phyloP scores from a whole-genome alignment of 2,329 filamentous ascomycete genomes.

The Colletotrichum plurivorum region DNA sequence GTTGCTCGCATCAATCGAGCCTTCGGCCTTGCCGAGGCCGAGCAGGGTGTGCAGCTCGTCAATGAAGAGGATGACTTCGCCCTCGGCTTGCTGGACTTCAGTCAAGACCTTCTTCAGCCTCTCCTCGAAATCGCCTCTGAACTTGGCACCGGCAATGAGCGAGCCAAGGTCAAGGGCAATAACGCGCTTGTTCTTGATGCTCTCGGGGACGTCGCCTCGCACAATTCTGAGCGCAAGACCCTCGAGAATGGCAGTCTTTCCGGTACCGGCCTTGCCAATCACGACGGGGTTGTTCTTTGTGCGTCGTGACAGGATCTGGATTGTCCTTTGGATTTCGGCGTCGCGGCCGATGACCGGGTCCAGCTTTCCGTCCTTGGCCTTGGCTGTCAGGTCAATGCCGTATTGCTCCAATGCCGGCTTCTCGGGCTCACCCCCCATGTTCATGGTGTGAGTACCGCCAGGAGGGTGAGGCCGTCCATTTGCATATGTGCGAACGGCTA shows the following conservation, averaged over 20 bases:
- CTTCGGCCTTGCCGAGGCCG: slow-evolving; percentile 94
- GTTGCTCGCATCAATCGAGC: slow-evolving; percentile 96
- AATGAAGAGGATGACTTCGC: slow-evolving; percentile 93
- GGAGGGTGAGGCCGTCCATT: slow-evolving; percentile 87
- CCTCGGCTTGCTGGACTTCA: slow-evolving; percentile 90
- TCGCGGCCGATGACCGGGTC: slow-evolving; percentile 97
- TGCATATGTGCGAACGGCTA: slow-evolving; percentile 68
- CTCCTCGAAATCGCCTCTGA: slow-evolving; percentile 96
- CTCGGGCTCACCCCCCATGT: slow-evolving; percentile 80
- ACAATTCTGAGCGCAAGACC: slow-evolving; percentile 92
- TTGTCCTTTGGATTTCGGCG: slow-evolving; percentile 91
- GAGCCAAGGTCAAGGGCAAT: slow-evolving; percentile 90
- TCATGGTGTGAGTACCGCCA: slow-evolving; percentile 94
- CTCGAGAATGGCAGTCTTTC: slow-evolving; percentile 94
- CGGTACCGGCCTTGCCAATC: slow-evolving; percentile 92
- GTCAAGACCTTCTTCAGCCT: slow-evolving; percentile 90
- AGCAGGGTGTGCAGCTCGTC: slow-evolving; percentile 94
- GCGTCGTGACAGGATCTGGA: slow-evolving; percentile 90
- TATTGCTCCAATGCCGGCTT: slow-evolving; percentile 93
- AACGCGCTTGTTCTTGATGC: slow-evolving; percentile 93
- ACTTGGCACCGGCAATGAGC: slow-evolving; percentile 95
- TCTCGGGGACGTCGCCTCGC: slow-evolving; percentile 93
- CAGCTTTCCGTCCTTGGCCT: slow-evolving; percentile 88
- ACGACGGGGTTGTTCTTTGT: slow-evolving; percentile 97
- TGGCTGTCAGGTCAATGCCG: slow-evolving; percentile 89